phyloP scores from a whole-genome alignment of 2,329 filamentous ascomycete species.

The Aspergillus udagawae region DNA sequence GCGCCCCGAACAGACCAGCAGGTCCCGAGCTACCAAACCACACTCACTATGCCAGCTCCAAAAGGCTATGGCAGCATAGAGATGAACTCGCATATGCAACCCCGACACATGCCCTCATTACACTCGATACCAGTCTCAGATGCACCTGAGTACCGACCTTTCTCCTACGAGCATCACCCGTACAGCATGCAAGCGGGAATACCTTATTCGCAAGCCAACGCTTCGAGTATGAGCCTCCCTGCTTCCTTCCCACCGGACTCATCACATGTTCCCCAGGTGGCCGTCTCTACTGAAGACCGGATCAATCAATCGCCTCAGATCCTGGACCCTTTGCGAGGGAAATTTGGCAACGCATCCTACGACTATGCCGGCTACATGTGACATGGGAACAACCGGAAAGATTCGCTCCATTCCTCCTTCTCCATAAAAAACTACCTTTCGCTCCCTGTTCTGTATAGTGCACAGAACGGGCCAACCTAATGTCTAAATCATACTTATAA shows the following conservation, averaged over 20 bases:
- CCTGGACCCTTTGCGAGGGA: conserved; percentile 24
- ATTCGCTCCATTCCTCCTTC: background rate
- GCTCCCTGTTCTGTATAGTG: background rate
- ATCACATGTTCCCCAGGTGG: conserved; percentile 13
- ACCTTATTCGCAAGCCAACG: conserved; percentile 30
- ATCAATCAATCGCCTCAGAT: conserved; percentile 20
- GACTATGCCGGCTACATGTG: conserved; percentile 27
- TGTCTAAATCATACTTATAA: background rate
- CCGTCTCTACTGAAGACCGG: conserved; percentile 18
- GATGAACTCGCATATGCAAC: conserved; percentile 24
- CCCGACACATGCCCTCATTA: conserved; percentile 25
- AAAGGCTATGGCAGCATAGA: conserved; percentile 24
- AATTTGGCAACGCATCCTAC: conserved; percentile 25
- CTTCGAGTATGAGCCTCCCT: conserved; percentile 34
- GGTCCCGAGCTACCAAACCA: conserved; percentile 24
- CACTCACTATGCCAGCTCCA: conserved; percentile 24
- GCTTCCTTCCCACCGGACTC: conserved; percentile 30
- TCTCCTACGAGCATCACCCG: conserved; percentile 26
- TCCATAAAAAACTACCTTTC: background rate
- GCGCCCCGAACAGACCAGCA: conserved; percentile 21
- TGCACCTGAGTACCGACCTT: conserved; percentile 33
- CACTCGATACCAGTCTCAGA: conserved; percentile 31
- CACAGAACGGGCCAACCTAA: background rate
- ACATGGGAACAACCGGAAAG: conserved; percentile 20
- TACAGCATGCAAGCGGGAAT: conserved; percentile 25